phyloP scores from a whole-genome alignment of 257 asterid genomes.

The Gynochthodes officinalis region DNA sequence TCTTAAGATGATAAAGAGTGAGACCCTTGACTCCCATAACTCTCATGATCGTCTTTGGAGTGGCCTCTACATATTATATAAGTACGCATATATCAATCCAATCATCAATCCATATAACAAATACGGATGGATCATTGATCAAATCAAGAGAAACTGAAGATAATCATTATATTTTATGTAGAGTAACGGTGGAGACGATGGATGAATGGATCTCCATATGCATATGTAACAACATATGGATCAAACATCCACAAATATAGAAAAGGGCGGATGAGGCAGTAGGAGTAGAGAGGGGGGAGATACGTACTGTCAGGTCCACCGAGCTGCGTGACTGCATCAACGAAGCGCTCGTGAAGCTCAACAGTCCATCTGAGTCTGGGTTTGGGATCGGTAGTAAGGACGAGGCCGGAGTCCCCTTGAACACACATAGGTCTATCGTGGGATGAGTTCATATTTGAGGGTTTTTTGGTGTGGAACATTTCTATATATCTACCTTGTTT shows the following conservation, averaged over 20 bases:
- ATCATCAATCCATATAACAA: no score
- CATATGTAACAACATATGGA: no score
- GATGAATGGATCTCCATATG: no score
- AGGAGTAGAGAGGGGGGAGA: no score
- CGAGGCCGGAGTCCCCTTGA: slow-evolving; percentile 81
- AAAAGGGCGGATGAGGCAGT: no score
- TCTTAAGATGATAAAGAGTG: slow-evolving; percentile 98
- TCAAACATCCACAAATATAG: no score
- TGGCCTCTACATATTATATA: slow-evolving; percentile 79
- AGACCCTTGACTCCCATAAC: slow-evolving; percentile 98
- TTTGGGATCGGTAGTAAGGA: slow-evolving; percentile 88
- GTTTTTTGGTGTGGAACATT: slow-evolving; percentile 44
- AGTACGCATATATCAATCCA: neutral
- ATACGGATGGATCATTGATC: no score
- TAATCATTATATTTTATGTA: no score
- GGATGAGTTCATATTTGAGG: slow-evolving; percentile 28
- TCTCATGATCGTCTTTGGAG: slow-evolving; percentile 96
- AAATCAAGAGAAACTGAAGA: no score
- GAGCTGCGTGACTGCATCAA: slow-evolving; percentile 86
- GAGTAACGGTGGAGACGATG: no score
- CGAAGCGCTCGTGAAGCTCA: slow-evolving; percentile 90
- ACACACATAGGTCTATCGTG: slow-evolving; percentile 42
- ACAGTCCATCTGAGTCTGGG: slow-evolving; percentile 96
- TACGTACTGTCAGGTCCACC: slow-evolving; percentile 84
- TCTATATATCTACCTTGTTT: no score